Base-by-base conservation (phyloP, 352 stramenopile species). In the Blastocystis sp. region DNA sequence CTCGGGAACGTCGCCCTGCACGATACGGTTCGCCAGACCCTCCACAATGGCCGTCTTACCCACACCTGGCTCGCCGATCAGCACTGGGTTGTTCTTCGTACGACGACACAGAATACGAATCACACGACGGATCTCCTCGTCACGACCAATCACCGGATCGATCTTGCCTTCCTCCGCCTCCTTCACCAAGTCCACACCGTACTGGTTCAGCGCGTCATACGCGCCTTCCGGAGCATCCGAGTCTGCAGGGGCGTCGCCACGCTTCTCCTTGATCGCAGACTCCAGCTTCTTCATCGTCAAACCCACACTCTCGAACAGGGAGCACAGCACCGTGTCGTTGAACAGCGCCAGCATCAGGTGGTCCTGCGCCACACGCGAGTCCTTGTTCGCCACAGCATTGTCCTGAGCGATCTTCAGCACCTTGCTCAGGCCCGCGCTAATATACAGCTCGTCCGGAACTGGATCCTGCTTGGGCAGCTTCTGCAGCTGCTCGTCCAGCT, bases 21-120 rank as follows among this genome's bases (percentile, higher is more conserved):
- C 91, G 62, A 99, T 98, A 38, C 96, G 92, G n/a, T 96, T 94
- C 0, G 97, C 97, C 2, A 99, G 89, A 7, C 97, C 97, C 91
- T 98, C 82, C 89, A 96, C 92, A 92, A 98, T 92, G 0, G 94
- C 87, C 0, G 96, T 98, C 91, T 99, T 99, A 40, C 96, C 96
- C 2, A 98, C 94, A 40, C 96, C 96, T 9, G 96, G 95, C 89
- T 98, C 94, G 17, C 96, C 96, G 3, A 98, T 96, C 28, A 98
- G 90, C 45, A 96, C 92, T 0, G 96, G 95, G 89, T 99, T 99
- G 91, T 98, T 98, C 92, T 99, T 98, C 14, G 95, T 98, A 38
- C 96, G 93, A 43, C 96, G 92, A 87, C 93, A 95, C 17, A 99
- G 90, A 76, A 98, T 98, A 80, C 97, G 95, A 45, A 98, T 95